phyloP scores from a whole-genome alignment of 2,329 filamentous ascomycete genomes.

The Beauveria sp. region DNA sequence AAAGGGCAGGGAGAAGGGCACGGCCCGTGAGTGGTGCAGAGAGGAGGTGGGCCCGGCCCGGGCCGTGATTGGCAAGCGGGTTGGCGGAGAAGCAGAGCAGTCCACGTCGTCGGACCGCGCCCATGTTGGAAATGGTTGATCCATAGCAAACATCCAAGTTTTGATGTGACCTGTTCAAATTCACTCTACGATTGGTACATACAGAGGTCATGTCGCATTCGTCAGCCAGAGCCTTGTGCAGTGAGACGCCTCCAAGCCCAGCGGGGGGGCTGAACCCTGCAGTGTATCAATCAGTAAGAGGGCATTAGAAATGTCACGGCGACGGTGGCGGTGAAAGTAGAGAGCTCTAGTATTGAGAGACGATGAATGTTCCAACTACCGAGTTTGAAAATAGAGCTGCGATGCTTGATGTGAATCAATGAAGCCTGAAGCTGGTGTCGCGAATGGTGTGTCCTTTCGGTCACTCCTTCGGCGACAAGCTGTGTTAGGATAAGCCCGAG shows the following conservation, averaged over 20 bases:
- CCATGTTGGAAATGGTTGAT: too few relatives aligned
- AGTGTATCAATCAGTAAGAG: not conserved
- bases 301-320: not conserved
- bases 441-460: too few relatives aligned
- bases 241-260: not conserved
- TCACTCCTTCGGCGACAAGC: too few relatives aligned
- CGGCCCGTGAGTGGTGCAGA: too few relatives aligned
- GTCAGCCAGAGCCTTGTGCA: not conserved
- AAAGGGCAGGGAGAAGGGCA: not conserved
- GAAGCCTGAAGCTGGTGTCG: too few relatives aligned
- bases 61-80: not conserved
- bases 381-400: too few relatives aligned
- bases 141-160: not conserved
- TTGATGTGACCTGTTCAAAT: not conserved
- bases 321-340: too few relatives aligned
- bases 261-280: not conserved
- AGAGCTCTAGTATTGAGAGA: too few relatives aligned
- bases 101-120: not conserved
- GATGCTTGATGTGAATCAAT: too few relatives aligned
- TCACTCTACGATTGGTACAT: not conserved
- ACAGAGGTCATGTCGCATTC: constrained; percentile 6
- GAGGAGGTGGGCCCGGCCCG: not conserved
- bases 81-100: not conserved
- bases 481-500: too few relatives aligned
- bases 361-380: too few relatives aligned